Evolutionary conservation across 179 eudicot genomes (phyloP), one percentile per base, ranked within the genome.

Genomic region (Monotropa hypopitys): DNA sequence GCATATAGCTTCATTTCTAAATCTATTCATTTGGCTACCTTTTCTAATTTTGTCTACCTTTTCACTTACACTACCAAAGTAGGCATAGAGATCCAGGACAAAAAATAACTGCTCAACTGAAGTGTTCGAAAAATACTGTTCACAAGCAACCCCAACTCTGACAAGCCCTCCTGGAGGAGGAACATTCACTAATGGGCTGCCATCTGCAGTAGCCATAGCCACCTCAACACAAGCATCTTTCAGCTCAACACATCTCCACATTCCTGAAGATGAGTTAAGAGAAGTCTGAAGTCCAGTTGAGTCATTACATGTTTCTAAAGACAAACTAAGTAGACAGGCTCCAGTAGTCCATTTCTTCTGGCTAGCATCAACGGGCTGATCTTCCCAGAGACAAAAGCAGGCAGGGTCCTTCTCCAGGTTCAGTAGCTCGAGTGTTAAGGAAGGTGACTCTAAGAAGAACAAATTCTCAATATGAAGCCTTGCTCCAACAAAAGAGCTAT

Each of bases 101-200:
- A 93, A 93, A 85, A 95, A 95, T 77, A 95, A 77, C 85, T 95
- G 97, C 86, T 92, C 98, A 83, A 91, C 90, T 40, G 98, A 93
- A 70, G 97, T 90, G 85, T 90, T 89, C 66, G 98, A 92, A 46
- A 88, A 67, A 82, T 86, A 94, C 59, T 92, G 90, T 78, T 87
- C 81, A 81, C 91, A 89, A 75, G 93, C 85, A 85, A 95, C 82
- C 66, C 96, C 99, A 50, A 91, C 83, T 84, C 99, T 89, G 38
- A 89, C 97, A 80, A 95, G 75, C 46, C 99, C 99, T 59, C 92
- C 98, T 38, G 99, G 91, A 78, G 99, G 99, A 80, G 99, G 99
- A 47, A 93, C 70, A 45, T 76, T 68, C 61, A 82, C 87, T 81
- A 95, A 83, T 28, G 95, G 92, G 65, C 89, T 84, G 23, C 99